Base-by-base conservation (phyloP, 805 yeast genomes). In the Zygotorulaspora chibaensis region DNA sequence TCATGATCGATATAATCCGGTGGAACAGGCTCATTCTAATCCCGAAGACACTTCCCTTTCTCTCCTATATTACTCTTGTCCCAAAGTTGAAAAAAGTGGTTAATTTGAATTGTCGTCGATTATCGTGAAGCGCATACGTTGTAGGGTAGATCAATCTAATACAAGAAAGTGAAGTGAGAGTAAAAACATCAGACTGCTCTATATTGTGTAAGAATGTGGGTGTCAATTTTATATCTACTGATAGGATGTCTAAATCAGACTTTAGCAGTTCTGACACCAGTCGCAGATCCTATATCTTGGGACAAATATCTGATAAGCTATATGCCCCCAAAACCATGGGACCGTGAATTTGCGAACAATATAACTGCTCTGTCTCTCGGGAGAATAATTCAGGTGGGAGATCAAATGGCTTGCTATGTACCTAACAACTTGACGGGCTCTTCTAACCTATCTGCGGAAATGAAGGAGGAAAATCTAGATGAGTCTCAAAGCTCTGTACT, bases 231-330 rank as follows among this genome's bases (percentile, higher is more conserved):
- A 17, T 11, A 5, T 33, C 9, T 37, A 23, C 37, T 41, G 10
- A 3, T 30, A 29, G 16, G 27, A 20, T 7, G 28, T 13, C 13
- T 35, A 9, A 7, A 30, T 11, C 29, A 20, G 18, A 40, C 42
- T 3, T 13, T 35, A 9, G 54, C 50, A 25, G n/a, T 55, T 8
- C 33, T 54, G 28, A 40, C 51, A 13, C 61, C 62, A 6, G 25
- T 59, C 10, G 57, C 51, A 15, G 63, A 57, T 30, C 54, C 57
- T 1, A 39, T 38, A 5, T 52, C 56, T 1, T 18, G 46, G 1
- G 47, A 53, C 8, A 59, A 56, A 38, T 61, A 51, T 33, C 38
- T 36, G 8, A 46, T 59, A 3, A 48, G 50, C 25, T 61, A 59
- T 36, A 37, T 63, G 3, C 39, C 56, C 2, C 45, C 43, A 3